Base-by-base conservation (phyloP, 1,139 yeast species). In the Taiozyma sp. region DNA sequence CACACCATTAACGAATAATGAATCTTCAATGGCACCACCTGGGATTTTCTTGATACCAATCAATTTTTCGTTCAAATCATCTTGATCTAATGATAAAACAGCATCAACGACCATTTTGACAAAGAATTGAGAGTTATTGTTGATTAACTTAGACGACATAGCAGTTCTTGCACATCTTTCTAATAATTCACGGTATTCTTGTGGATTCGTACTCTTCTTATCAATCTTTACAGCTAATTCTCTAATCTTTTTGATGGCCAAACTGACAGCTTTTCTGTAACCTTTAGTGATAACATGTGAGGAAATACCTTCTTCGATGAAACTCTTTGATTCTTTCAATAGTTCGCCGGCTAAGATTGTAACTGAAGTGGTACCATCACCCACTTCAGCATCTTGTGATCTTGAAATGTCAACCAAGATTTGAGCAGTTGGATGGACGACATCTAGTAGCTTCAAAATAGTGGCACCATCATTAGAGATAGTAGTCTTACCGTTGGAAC, bases 381-480 rank as follows among this genome's bases (percentile, higher is more conserved):
- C 99, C 52, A 93, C 98, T 71, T 93, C 99, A 24, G 97, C 97
- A 70, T 93, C 99, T 72, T 93, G 99, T 1, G 98, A 85, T 65
- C 97, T 81, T 14, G 97, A 89, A 54, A 93, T 89, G 68, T 93
- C 99, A 49, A 93, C 99, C 59, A 93, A 74, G 68, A 93, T 86
- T 67, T 88, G 87, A 13, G 99, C 99, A 16, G 99, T 99, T 8
- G 99, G 99, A 67, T 93, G 99, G 29, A 95, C 97, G 53, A 95
- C 96, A 66, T 95, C 99, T 61, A 93, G 75, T 56, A 92, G 77
- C 68, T 87, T 90, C 69, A 93, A 76, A 61, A 93, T 93, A 2
- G 99, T 95, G 48, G 99, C 99, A 54, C 99, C 99, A 67, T 93
- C 99, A 70, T 93, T 93, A 42, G 99, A 91, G 59, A 93, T 92